Evolutionary conservation across 257 asterid species (phyloP), one percentile per base, ranked within the genome.

Genomic region (Cruciata laevipes): DNA sequence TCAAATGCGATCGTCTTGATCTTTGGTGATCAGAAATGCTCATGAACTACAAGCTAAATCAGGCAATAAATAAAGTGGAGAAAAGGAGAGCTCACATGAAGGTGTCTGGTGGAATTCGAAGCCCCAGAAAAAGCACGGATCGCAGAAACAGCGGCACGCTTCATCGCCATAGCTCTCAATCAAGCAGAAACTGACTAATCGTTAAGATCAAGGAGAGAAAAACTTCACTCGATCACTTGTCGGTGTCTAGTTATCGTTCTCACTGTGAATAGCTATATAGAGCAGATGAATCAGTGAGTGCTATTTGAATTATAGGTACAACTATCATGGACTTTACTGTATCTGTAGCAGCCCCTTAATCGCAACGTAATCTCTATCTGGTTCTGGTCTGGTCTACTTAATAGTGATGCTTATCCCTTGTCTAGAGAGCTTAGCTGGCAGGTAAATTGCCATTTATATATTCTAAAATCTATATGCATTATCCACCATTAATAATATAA

Each of bases 81-180:
- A 71, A 23, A 8, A 56, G 21, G 20, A 37, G 59, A 51, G 67
- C 84, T 81, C 73, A 88, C 98, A 58, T 91, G 96, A 73, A 91
- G 90, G 63, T 75, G 61, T 64, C 96, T 77, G 66, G 82, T 71
- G 21, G 74, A 79, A 57, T 78, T 68, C 17, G 87, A 66, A 64
- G 65, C 74, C 33, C 76, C 77, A 1, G 86, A 73, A 49, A 86
- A 13, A 65, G 88, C 86, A 72, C 95, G 90, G 81, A 81, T 68
- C 32, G 92, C 89, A 69, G 88, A 79, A 12, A 83, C 63, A 69
- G 83, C 88, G 33, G 64, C 95, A 73, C 92, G 86, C 64, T 84
- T 89, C 96, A 87, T 86, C 78, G 96, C 96, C 96, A 87, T 88
- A 27, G 61, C 58, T 47, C 12, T 17, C 20, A 27, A 35, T 51